phyloP scores from a whole-genome alignment of 768 basidiomycete genomes.

The Lactarius quietus region DNA sequence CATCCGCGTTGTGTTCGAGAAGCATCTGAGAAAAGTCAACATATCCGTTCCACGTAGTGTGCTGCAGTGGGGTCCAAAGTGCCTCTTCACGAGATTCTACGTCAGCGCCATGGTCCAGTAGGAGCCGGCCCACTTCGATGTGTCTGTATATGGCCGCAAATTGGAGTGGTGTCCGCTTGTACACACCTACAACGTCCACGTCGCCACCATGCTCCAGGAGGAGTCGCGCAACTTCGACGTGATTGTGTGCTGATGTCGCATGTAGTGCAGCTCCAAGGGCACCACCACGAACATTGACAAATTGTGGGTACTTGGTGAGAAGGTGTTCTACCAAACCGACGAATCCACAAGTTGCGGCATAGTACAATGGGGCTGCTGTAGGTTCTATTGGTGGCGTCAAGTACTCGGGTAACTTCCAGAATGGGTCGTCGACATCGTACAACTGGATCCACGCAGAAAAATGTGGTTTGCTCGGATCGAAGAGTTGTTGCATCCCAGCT shows the following conservation, averaged over 20 bases:
- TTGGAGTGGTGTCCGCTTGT: background rate
- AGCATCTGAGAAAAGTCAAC: background rate
- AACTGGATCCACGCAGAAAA: background rate
- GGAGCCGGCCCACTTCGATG: background rate
- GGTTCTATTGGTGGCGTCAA: background rate
- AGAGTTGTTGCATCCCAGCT: background rate
- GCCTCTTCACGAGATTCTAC: background rate
- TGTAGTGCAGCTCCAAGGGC: background rate
- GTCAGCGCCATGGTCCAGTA: background rate
- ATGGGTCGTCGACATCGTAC: background rate
- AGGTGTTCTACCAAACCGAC: background rate
- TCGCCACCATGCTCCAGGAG: background rate
- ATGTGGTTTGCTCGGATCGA: background rate
- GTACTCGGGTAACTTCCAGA: background rate
- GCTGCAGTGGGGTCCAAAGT: background rate
- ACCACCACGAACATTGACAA: background rate
- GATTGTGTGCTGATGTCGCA: background rate
- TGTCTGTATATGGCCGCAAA: background rate
- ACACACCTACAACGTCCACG: background rate
- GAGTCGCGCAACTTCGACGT: background rate
- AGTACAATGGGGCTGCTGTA: background rate
- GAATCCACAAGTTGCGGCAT: background rate
- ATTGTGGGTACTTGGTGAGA: background rate
- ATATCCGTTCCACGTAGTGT: background rate
- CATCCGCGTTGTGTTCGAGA: background rate